Percentiles rank a stretch among this genome's conserved stretches.
These are phyloP conservation scores for Saturnispora sanitii DNA, from an alignment of 805 yeast genomes.

Conservation along the genomic window DNA sequence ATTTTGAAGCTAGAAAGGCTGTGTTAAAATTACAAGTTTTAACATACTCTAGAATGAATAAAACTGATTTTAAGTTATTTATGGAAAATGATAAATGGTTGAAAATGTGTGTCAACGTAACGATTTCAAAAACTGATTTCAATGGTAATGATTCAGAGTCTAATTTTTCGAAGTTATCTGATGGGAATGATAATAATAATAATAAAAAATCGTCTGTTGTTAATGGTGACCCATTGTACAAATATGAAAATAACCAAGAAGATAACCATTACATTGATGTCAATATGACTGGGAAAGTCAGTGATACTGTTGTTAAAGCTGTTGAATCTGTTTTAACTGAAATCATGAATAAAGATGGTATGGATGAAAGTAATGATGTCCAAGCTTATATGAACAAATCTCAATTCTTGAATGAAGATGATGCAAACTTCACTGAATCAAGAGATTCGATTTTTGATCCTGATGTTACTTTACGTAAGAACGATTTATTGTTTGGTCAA, in stretches of 20 bases:
- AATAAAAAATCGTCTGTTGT: too few relatives aligned
- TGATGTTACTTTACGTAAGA: background rate
- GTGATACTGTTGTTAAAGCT: slow-evolving; percentile 43
- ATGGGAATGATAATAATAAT: background rate
- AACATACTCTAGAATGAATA: slow-evolving; percentile 40
- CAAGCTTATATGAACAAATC: background rate
- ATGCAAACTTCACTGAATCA: too few relatives aligned
- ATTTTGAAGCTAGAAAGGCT: slow-evolving; percentile 42
- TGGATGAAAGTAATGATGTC: background rate
- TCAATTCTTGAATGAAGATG: too few relatives aligned
- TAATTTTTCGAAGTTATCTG: background rate
- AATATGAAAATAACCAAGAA: slow-evolving; percentile 23
- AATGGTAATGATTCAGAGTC: background rate
- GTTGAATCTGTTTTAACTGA: slow-evolving; percentile 60
- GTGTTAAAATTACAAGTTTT: slow-evolving; percentile 51
- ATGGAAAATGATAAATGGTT: slow-evolving; percentile 47
- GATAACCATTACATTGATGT: slow-evolving; percentile 25
- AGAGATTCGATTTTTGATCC: background rate
- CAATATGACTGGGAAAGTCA: slow-evolving; percentile 26
- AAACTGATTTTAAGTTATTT: slow-evolving; percentile 48
- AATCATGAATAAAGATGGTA: slow-evolving; percentile 37
- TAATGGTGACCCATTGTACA: slow-evolving; percentile 26
- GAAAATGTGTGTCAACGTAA: slow-evolving; percentile 39
- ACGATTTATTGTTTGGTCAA: background rate
- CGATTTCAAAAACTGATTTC: background rate